A percentile compares a stretch with the other conserved stretches of the same genome.
These are phyloP conservation scores for Dentiscutata heterogama DNA, from an alignment of 371 early-diverging fungal genomes.

Conservation along the genomic window DNA sequence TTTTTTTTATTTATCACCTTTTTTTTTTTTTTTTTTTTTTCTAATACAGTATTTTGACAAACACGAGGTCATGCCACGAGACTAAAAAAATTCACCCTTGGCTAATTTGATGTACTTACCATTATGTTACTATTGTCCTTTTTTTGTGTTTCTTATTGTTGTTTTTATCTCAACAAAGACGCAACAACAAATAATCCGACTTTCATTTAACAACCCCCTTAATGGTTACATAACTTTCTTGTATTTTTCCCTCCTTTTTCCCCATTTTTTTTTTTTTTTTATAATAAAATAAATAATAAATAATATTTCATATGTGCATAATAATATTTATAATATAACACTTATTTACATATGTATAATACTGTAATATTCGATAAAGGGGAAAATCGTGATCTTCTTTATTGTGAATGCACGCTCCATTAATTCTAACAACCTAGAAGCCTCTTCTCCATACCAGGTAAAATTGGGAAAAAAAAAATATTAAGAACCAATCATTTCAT, in stretches of 20 bases:
- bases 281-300: neutral
- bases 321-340: too few species aligned
- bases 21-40: too few species aligned
- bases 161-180: too few species aligned
- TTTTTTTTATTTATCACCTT: neutral
- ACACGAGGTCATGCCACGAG: slow-evolving; percentile 33
- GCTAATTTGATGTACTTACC: neutral
- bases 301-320: neutral
- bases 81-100: neutral
- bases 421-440: neutral
- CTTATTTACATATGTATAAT: too few species aligned
- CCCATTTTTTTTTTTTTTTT: slow-evolving; percentile 1
- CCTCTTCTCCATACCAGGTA: slow-evolving; percentile 24
- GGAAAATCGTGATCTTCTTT: too few species aligned
- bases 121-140: neutral
- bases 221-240: neutral
- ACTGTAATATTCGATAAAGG: too few species aligned
- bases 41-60: too few species aligned
- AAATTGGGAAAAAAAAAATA: slow-evolving; percentile 13
- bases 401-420: neutral
- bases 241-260: neutral
- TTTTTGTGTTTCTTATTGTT: slow-evolving; percentile 17
- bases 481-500: too few species aligned
- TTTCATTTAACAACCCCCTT: neutral
- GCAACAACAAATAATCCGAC: too few species aligned